phyloP scores from a whole-genome alignment of 495 filamentous ascomycete genomes.

The Filosporella fistucella region DNA sequence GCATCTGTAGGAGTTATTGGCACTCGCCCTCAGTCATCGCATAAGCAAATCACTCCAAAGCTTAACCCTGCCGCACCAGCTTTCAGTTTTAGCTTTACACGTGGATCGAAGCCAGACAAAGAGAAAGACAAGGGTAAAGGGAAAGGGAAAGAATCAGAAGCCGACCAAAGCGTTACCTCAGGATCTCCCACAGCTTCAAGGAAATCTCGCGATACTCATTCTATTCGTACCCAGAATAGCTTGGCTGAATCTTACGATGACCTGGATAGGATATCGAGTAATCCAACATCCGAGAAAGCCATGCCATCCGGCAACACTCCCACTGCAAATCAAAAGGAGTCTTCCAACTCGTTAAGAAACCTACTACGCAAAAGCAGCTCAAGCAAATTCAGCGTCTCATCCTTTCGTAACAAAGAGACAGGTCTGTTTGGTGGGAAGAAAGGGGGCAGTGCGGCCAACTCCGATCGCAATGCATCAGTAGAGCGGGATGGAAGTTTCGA shows the following conservation, averaged over 20 bases:
- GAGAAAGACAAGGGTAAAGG: conserved; percentile 16
- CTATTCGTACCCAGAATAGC: conserved; percentile 57
- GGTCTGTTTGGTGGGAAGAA: conserved; percentile 17
- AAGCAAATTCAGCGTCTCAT: conserved; percentile 71
- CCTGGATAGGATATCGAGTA: conserved; percentile 62
- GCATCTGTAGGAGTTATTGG: conserved; percentile 26
- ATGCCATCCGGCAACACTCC: conserved; percentile 29
- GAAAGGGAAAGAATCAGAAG: conserved; percentile 14
- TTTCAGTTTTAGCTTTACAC: conserved; percentile 46
- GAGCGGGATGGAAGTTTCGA: conserved; percentile 23
- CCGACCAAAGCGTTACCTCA: background rate
- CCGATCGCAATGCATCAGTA: conserved; percentile 21
- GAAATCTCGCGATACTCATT: conserved; percentile 56
- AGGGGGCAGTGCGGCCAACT: conserved; percentile 17
- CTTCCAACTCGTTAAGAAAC: conserved; percentile 48
- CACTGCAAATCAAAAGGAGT: conserved; percentile 50
- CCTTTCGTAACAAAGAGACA: conserved; percentile 58
- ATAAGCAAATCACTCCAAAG: conserved; percentile 42
- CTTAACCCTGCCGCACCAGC: conserved; percentile 58
- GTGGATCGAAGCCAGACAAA: conserved; percentile 9
- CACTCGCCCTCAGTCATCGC: conserved; percentile 23
- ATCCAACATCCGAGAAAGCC: conserved; percentile 58
- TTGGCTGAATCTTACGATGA: conserved; percentile 64
- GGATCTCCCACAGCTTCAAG: conserved; percentile 57
- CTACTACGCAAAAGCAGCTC: conserved; percentile 77